Evolutionary conservation across 306 rosid genomes (phyloP).

Genomic region (Boehmeria nivea): DNA sequence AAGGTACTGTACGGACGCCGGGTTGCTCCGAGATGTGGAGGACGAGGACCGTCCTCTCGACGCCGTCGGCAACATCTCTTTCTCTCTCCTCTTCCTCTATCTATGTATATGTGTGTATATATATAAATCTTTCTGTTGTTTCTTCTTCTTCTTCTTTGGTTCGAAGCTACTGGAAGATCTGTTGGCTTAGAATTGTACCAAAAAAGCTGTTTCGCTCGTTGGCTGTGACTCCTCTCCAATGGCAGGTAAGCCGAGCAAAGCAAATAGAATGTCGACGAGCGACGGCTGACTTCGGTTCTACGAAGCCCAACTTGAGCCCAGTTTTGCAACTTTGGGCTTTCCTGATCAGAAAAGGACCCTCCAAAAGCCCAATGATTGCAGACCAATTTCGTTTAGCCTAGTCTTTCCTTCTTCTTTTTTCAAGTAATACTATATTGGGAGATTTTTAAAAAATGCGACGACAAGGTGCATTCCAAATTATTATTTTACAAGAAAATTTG

Average conservation of each 20-base stretch:
- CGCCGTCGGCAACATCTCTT: conserved; percentile 77
- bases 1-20: conserved; percentile 76
- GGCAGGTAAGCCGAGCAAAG: conserved; percentile 6
- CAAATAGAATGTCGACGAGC: conserved; percentile 17
- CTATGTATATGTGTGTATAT: too few species aligned
- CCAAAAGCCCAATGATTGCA: too few species aligned
- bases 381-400: too few species aligned
- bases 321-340: background rate
- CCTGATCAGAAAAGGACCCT: too few species aligned
- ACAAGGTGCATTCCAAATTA: too few species aligned
- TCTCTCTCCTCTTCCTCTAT: conserved; percentile 20
- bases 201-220: background rate
- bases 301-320: conserved; percentile 1
- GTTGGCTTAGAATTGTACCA: too few species aligned
- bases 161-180: conserved; percentile 3
- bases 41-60: conserved; percentile 81
- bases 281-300: background rate
- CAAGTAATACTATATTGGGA: too few species aligned
- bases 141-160: conserved; percentile 13
- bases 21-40: conserved; percentile 77
- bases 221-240: conserved; percentile 10
- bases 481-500: too few species aligned
- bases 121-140: too few species aligned
- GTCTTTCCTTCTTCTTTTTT: too few species aligned
- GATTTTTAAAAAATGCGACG: too few species aligned